Conservation (phyloP, 805 yeast genomes). For the Sugiyamaella qingdaonensis region DNA sequence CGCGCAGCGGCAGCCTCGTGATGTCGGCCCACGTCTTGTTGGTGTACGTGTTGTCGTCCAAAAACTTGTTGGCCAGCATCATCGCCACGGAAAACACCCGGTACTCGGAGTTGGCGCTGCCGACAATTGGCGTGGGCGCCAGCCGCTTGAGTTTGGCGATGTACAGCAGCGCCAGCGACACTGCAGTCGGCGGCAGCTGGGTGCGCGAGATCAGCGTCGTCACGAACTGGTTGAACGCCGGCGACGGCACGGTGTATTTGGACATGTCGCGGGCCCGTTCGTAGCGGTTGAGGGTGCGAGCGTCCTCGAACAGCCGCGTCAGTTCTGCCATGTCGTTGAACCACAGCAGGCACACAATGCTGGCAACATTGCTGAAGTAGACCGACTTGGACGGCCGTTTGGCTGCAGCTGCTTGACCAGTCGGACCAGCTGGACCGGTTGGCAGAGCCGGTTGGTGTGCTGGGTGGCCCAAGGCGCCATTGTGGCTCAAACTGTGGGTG, state of each 20-base stretch:
- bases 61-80: slow-evolving; percentile 82
- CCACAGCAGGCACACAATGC: slow-evolving; percentile 31
- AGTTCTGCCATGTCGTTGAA: slow-evolving; percentile 22
- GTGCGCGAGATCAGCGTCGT: slow-evolving; percentile 28
- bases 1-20: slow-evolving; percentile 57
- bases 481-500: no score
- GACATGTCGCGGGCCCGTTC: neutral
- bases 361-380: slow-evolving; percentile 26
- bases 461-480: no score
- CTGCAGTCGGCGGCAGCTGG: slow-evolving; percentile 29
- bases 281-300: slow-evolving; percentile 6
- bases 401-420: no score
- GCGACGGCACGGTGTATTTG: slow-evolving; percentile 18
- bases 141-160: slow-evolving; percentile 27
- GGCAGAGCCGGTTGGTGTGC: no score
- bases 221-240: slow-evolving; percentile 29
- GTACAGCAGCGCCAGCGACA: slow-evolving; percentile 33
- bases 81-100: slow-evolving; percentile 54
- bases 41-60: slow-evolving; percentile 90
- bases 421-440: no score
- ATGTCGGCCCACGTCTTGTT: slow-evolving; percentile 91
- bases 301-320: slow-evolving; percentile 5
- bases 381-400: neutral
- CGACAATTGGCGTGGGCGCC: slow-evolving; percentile 22
- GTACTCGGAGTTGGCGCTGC: slow-evolving; percentile 34